These are phyloP conservation scores for Termitomyces sp. DNA, from an alignment of 768 basidiomycete species.

Conservation along the genomic window DNA sequence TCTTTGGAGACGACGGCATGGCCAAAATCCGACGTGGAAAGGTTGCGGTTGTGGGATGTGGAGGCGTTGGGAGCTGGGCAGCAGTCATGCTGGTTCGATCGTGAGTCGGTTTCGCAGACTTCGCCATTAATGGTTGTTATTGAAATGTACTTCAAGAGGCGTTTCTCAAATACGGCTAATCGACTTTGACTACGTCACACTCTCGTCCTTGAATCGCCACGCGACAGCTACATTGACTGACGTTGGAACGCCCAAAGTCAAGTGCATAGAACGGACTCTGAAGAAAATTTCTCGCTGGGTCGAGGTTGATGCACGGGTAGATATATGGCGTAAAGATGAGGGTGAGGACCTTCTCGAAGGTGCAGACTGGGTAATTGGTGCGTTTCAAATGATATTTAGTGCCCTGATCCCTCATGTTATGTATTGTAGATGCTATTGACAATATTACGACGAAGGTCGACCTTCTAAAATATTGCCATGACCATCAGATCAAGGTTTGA, in stretches of 20 bases:
- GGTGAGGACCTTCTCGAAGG: constrained; percentile 74
- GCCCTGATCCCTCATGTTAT: constrained; percentile 8
- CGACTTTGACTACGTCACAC: constrained; percentile 95
- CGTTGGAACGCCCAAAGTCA: constrained; percentile 92
- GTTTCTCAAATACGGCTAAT: constrained; percentile 76
- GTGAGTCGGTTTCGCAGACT: constrained; percentile 44
- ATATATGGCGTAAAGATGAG: constrained; percentile 84
- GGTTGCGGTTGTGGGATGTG: constrained; percentile 92
- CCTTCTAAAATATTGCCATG: constrained; percentile 84
- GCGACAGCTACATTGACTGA: constrained; percentile 87
- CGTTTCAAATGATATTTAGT: constrained; percentile 18
- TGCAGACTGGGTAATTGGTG: constrained; percentile 93
- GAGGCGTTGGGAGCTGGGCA: constrained; percentile 96
- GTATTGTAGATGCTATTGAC: constrained; percentile 84
- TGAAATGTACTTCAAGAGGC: constrained; percentile 43
- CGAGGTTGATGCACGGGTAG: constrained; percentile 78
- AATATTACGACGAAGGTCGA: constrained; percentile 98
- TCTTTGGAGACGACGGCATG: constrained; percentile 92
- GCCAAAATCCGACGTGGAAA: constrained; percentile 64
- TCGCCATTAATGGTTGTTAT: not conserved
- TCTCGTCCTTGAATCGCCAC: constrained; percentile 94
- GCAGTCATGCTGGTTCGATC: constrained; percentile 92
- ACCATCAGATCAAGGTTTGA: constrained; percentile 71
- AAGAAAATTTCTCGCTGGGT: constrained; percentile 82
- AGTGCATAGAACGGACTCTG: constrained; percentile 65